phyloP scores from a whole-genome alignment of 768 basidiomycete genomes.

The Leccinum longicurvipes region DNA sequence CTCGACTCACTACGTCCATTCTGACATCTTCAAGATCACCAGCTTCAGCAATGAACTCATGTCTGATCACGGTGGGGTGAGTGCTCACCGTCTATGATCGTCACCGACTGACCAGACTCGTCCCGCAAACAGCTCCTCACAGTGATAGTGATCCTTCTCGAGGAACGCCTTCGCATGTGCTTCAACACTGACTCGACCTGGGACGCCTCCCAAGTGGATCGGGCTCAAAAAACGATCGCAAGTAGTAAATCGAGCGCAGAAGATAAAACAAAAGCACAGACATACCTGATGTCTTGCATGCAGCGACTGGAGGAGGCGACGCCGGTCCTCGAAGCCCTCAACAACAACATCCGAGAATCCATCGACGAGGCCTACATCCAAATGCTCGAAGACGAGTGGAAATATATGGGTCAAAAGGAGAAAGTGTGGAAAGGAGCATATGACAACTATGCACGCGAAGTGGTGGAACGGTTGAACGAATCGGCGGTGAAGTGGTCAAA shows the following conservation, averaged over 20 bases:
- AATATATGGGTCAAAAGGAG: background rate
- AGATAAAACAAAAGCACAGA: background rate
- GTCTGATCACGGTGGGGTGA: background rate
- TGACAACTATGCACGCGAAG: background rate
- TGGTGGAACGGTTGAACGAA: background rate
- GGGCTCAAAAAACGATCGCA: too few species aligned
- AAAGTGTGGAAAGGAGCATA: background rate
- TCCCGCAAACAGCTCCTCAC: background rate
- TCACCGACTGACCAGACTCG: too few species aligned
- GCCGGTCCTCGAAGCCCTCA: background rate
- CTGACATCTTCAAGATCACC: background rate
- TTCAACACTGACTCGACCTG: background rate
- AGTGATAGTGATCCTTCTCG: background rate
- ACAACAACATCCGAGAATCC: background rate
- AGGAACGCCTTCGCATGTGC: background rate
- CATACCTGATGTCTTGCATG: background rate
- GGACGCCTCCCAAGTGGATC: background rate
- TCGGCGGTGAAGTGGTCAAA: background rate
- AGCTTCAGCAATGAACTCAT: background rate
- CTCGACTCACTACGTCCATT: background rate
- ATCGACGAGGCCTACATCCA: background rate
- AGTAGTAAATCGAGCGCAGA: background rate
- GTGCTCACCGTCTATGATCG: too few species aligned
- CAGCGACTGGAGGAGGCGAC: background rate
- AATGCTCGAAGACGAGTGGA: background rate